Evolutionary conservation across 1,284 basidiomycete species (phyloP).

Genomic region (Melampsora abietis-canadensis): DNA sequence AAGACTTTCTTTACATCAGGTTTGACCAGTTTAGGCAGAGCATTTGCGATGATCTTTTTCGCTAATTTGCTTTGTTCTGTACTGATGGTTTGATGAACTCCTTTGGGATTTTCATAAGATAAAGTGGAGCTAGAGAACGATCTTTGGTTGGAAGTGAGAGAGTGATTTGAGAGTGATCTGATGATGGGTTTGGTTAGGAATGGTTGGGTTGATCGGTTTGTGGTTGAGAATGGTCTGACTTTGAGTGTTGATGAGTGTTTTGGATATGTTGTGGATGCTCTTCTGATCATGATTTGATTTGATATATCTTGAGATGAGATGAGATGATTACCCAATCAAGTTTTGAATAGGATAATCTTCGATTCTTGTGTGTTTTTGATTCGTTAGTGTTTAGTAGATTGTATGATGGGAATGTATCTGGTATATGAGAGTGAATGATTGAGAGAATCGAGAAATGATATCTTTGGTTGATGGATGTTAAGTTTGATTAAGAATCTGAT

Average conservation of each 20-base stretch:
- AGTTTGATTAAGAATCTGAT: too few species aligned
- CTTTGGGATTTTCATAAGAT: not conserved
- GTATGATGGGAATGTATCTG: too few species aligned
- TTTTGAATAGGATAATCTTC: too few species aligned
- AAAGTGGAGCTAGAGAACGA: not conserved
- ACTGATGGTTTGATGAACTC: slow-evolving; percentile 24
- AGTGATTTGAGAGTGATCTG: not conserved
- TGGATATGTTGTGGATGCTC: not conserved
- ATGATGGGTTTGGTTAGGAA: not conserved
- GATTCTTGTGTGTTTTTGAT: too few species aligned
- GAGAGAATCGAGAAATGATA: too few species aligned
- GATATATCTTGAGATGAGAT: too few species aligned
- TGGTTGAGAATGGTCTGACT: not conserved
- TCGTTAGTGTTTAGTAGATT: too few species aligned
- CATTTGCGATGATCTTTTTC: slow-evolving; percentile 81
- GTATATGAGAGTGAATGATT: too few species aligned
- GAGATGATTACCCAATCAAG: too few species aligned
- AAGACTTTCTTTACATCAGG: slow-evolving; percentile 93
- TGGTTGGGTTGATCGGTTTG: too few species aligned
- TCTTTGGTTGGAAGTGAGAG: too few species aligned
- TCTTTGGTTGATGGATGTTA: not conserved
- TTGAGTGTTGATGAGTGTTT: not conserved
- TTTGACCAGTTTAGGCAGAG: slow-evolving; percentile 77
- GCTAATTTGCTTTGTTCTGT: slow-evolving; percentile 79
- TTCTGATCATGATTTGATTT: not conserved